Conservation (phyloP, 345 rosid species). For the Erysimum cheiranthoides region DNA sequence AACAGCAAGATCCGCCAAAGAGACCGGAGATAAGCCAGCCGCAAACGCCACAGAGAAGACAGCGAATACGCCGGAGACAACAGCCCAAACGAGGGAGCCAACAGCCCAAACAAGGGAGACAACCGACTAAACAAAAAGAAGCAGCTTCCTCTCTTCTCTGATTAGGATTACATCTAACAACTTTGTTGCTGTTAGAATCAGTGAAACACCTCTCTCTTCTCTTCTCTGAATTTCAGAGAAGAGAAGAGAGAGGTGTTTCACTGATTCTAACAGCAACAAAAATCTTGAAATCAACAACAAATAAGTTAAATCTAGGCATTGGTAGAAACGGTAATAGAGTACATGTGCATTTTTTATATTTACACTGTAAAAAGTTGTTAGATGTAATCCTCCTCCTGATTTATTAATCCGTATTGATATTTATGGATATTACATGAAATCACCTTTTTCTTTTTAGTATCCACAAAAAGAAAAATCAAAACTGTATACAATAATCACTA, state of each 20-base stretch:
- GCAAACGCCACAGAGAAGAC: too few species aligned
- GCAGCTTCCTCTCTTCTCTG: too few species aligned
- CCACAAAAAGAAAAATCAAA: constrained; percentile 11
- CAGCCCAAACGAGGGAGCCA: too few species aligned
- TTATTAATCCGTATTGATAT: background rate
- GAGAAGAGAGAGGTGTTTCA: too few species aligned
- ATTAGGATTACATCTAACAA: background rate
- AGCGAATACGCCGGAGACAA: too few species aligned
- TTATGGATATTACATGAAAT: constrained; percentile 19
- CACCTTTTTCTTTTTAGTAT: background rate
- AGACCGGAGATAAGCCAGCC: too few species aligned
- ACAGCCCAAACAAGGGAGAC: too few species aligned
- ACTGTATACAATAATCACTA: constrained; percentile 24
- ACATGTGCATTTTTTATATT: background rate
- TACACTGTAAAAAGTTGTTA: background rate
- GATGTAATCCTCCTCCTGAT: background rate
- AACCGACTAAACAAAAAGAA: too few species aligned
- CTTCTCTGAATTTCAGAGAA: too few species aligned
- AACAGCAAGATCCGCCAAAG: too few species aligned
- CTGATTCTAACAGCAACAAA: constrained; percentile 17
- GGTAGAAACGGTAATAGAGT: background rate
- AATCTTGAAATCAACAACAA: background rate
- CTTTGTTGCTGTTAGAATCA: constrained; percentile 11
- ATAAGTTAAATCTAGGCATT: background rate
- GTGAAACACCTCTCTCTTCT: too few species aligned